Conservation (phyloP, 2,329 filamentous ascomycete genomes). For the Didymella pomorum region DNA sequence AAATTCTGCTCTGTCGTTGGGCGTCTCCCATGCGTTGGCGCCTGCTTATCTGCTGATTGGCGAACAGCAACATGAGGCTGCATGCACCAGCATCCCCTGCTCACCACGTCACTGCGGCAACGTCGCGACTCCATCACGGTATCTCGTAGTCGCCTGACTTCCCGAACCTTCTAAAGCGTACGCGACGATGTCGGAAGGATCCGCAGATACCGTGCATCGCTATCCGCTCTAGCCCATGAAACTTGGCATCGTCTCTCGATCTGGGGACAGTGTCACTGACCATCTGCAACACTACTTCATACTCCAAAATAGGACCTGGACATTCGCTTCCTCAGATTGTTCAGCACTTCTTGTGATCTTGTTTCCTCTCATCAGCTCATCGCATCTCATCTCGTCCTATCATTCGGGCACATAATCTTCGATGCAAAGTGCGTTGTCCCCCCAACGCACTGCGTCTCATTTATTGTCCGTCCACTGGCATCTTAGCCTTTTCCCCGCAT, state of each 20-base stretch:
- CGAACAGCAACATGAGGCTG: slow-evolving; percentile 4
- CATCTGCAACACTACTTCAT: neutral
- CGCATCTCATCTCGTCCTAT: neutral
- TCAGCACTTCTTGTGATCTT: neutral
- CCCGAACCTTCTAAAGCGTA: slow-evolving; percentile 6
- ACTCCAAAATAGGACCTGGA: neutral
- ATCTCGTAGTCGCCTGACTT: slow-evolving; percentile 12
- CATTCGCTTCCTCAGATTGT: neutral
- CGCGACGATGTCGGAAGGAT: slow-evolving; percentile 1
- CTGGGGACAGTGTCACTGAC: neutral
- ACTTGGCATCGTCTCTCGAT: neutral
- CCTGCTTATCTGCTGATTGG: slow-evolving; percentile 12
- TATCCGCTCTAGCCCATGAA: neutral
- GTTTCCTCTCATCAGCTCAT: neutral
- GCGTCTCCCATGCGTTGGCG: slow-evolving; percentile 13
- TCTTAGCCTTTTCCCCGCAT: slow-evolving; percentile 27
- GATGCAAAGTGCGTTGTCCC: slow-evolving; percentile 46
- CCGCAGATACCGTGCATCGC: neutral
- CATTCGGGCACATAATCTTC: slow-evolving; percentile 21
- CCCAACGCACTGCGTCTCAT: slow-evolving; percentile 30
- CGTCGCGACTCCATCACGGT: slow-evolving; percentile 6
- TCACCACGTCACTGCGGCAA: slow-evolving; percentile 21
- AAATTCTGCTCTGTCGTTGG: neutral
- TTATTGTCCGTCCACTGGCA: slow-evolving; percentile 25
- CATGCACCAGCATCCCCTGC: slow-evolving; percentile 11